Evolutionary conservation across 2,329 filamentous ascomycete species (phyloP).

Genomic region (Talaromyces amestolkiae): DNA sequence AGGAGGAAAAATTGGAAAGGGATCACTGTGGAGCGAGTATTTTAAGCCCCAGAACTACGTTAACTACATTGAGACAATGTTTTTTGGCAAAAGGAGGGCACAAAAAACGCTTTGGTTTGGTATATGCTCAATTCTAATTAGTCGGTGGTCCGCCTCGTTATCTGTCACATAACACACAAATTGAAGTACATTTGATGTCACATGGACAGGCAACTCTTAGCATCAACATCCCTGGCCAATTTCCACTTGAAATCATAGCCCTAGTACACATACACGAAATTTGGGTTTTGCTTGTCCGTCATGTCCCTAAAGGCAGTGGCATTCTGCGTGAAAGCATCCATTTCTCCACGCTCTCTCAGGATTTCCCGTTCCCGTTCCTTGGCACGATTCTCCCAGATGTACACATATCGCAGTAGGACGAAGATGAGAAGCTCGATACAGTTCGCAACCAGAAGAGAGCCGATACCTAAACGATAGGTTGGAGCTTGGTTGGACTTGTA

Average conservation of each 20-base stretch:
- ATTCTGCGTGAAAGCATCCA: conserved; percentile 27
- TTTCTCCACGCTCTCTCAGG: conserved; percentile 7
- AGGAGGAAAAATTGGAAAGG: neutral
- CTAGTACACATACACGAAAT: conserved; percentile 31
- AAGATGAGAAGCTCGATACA: conserved; percentile 23
- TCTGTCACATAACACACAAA: too few relatives aligned
- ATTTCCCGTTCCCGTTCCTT: conserved; percentile 3
- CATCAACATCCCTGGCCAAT: too few relatives aligned
- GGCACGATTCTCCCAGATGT: conserved; percentile 25
- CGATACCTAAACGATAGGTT: conserved; percentile 26
- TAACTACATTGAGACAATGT: neutral
- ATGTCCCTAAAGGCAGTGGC: conserved; percentile 49
- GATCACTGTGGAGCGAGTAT: neutral
- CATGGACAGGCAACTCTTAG: too few relatives aligned
- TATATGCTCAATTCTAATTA: too few relatives aligned
- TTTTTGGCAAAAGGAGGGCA: neutral
- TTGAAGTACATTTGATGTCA: too few relatives aligned
- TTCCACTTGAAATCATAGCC: neutral
- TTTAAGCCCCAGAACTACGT: neutral
- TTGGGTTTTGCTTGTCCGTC: conserved; percentile 49
- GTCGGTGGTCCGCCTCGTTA: too few relatives aligned
- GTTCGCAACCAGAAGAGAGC: conserved; percentile 28
- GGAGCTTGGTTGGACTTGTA: conserved; percentile 29
- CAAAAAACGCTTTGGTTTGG: neutral
- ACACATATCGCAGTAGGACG: conserved; percentile 17